Evolutionary conservation across 768 basidiomycete species (phyloP).

Genomic region (Tulasnella sp.): DNA sequence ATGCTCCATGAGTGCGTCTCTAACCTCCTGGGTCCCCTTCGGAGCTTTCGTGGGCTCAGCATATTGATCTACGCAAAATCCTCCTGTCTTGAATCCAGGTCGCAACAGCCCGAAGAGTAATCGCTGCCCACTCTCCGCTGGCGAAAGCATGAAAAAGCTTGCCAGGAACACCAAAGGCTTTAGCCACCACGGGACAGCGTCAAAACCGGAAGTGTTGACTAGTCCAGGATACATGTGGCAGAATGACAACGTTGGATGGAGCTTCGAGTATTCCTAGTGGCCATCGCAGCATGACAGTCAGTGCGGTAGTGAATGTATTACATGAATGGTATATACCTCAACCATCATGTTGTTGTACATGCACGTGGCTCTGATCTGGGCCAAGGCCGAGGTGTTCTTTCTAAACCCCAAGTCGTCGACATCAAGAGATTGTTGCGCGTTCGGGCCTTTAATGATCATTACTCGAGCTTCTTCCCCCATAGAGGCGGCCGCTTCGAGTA

Average conservation of each 20-base stretch:
- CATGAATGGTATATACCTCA: background rate
- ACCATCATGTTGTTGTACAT: slow-evolving; percentile 19
- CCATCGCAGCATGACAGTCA: background rate
- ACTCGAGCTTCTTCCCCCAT: slow-evolving; percentile 21
- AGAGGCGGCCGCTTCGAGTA: slow-evolving; percentile 16
- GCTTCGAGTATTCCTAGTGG: background rate
- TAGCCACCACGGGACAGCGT: background rate
- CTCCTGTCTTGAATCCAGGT: background rate
- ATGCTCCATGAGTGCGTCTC: background rate
- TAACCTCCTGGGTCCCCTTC: background rate
- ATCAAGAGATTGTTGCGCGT: background rate
- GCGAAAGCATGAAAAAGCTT: background rate
- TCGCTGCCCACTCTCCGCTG: background rate
- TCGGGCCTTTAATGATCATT: slow-evolving; percentile 1
- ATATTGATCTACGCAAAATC: background rate
- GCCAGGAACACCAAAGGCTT: background rate
- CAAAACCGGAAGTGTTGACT: slow-evolving; percentile 33
- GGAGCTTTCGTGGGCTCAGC: background rate
- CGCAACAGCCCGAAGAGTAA: background rate
- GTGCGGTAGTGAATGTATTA: background rate
- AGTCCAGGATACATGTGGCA: slow-evolving; percentile 40
- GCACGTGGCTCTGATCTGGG: background rate
- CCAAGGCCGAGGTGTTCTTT: slow-evolving; percentile 1
- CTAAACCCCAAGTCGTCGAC: slow-evolving; percentile 19
- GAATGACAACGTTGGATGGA: slow-evolving; percentile 27